Evolutionary conservation across 495 filamentous ascomycete genomes (phyloP), one percentile per base, ranked within the genome.

Genomic region (Lasiosphaeria ovina): DNA sequence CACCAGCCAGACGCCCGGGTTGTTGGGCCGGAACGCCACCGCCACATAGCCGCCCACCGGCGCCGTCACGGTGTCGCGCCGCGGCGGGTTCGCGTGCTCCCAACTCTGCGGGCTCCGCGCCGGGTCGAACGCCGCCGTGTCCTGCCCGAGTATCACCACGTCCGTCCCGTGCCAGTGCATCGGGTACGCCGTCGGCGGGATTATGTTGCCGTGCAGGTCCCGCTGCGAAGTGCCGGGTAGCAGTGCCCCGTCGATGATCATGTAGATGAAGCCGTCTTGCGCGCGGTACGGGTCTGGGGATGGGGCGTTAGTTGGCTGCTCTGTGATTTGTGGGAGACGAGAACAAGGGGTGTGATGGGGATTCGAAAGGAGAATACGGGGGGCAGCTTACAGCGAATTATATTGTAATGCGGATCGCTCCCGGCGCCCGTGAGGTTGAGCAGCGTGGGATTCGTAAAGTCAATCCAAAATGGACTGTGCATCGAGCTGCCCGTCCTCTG

Each of bases 1-100:
- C 16, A 81, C 58, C 6, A 79, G 64, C 82, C 82, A 85, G 3
- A 72, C 68, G 4, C 82, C 80, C 8, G 79, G 79, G 54, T 85
- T 85, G 57, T 84, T 78, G 9, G 76, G 74, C 64, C 78, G 68
- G 64, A 82, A 84, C 1, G 76, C 79, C 16, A 85, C 71, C 6
- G 81, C 68, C 16, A 80, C 56, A 65, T 78, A 73, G 3, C 77
- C 79, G 1, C 36, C 38, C 0, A 54, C 61, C 0, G 61, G 56
- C 4, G 87, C 62, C 59, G 83, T 74, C 2, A 81, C 79, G 3
- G 80, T 79, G 64, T 90, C 87, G 3, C 87, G 76, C 0, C 86
- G 74, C 8, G 79, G 76, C 4, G 87, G 84, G 64, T 79, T 85
- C 42, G 3, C 8, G 7, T 24, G 24, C 24, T 68, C 35, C 45